Base-by-base conservation (phyloP, 768 basidiomycete genomes). In the Multifurca ochricompacta region DNA sequence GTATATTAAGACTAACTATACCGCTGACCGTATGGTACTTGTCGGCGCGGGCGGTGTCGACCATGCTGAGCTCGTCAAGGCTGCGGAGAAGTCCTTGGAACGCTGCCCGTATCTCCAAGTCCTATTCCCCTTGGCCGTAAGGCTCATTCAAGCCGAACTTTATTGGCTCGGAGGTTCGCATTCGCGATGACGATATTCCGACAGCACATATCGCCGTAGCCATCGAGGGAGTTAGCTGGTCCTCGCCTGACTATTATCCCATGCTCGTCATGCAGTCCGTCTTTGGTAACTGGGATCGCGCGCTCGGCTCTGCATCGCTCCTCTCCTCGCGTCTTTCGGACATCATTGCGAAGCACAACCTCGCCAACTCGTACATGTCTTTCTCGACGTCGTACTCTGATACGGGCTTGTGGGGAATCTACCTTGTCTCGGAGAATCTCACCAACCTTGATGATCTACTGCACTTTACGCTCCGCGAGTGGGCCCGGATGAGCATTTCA, bases 351-450 rank as follows among this genome's bases (percentile, higher is more conserved):
- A 76, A 79, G 50, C 85, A 97, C 80, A 89, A 91, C 77, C 91
- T 98, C 67, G 96, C 96, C 66, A 99, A 98, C 77, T 91, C 87
- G 54, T 99, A 89, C 86, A 95, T 97, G 91, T 91, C 88, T 49
- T 99, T 98, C 85, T 95, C 92, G 16, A 98, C 95, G 1, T 91
- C 88, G 6, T 99, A 99, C 77, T 92, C 93, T 6, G 96, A 99
- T 71, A 98, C 94, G 18, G 96, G 96, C 54, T 82, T 98, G 31
- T 99, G 95, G 96, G 95, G 95, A 64, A 91, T 97, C 71, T 98
- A 99, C 77, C 73, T 96, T 51, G 91, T 94, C 55, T 83, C 90
- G 16, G 96, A 99, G 78, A 97, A 97, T 78, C 66, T 92, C 49
- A 78, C 79, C 74, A 93, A 94, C 74, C 76, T 98, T 40, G 95